Evolutionary conservation across 2,329 filamentous ascomycete species (phyloP).

Genomic region (Waltergamsia citrina): DNA sequence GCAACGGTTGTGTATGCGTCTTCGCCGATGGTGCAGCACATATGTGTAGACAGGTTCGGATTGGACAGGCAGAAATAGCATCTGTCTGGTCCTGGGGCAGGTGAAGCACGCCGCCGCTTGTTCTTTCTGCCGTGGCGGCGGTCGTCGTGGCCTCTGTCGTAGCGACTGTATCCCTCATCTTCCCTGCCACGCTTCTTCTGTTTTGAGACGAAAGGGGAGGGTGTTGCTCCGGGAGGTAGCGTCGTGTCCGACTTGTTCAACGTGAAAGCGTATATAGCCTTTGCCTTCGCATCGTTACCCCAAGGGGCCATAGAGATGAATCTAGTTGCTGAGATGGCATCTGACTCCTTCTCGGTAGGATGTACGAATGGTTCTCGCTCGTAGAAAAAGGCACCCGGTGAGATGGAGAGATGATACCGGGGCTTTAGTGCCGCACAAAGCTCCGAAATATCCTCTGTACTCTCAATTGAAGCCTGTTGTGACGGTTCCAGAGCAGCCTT

Average conservation of each 20-base stretch:
- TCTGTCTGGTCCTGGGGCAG: constrained; percentile 61
- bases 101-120: constrained; percentile 34
- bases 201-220: constrained; percentile 57
- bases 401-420: constrained; percentile 80
- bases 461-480: constrained; percentile 36
- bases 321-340: constrained; percentile 59
- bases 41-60: constrained; percentile 71
- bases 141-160: constrained; percentile 35
- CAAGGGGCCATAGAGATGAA: constrained; percentile 84
- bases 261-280: constrained; percentile 70
- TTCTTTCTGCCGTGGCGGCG: constrained; percentile 33
- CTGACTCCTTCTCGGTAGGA: constrained; percentile 31
- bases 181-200: constrained; percentile 47
- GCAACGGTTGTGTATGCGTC: constrained; percentile 85
- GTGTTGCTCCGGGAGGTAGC: constrained; percentile 62
- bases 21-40: constrained; percentile 82
- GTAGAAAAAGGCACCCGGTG: constrained; percentile 59
- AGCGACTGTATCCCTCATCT: constrained; percentile 44
- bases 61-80: constrained; percentile 98
- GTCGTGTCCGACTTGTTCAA: constrained; percentile 57
- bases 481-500: constrained; percentile 48
- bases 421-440: constrained; percentile 73
- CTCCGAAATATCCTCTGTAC: constrained; percentile 64
- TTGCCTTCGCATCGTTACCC: constrained; percentile 68
- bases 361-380: constrained; percentile 93